Base-by-base conservation (phyloP, 805 yeast species). In the Candida wancherniae region DNA sequence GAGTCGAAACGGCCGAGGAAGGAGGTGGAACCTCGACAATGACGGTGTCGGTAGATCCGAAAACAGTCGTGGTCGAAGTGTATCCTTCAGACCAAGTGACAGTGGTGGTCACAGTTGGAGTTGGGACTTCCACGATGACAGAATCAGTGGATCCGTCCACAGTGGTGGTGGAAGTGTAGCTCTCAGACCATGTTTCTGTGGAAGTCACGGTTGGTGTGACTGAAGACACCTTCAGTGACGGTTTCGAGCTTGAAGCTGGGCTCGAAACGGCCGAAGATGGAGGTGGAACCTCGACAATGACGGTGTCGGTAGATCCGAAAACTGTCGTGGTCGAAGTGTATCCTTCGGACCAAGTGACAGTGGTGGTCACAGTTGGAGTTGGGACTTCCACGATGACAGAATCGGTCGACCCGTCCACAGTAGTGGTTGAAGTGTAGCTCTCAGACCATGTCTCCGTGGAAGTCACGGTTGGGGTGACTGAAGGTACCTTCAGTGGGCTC, bases 1-100 rank as follows among this genome's bases (percentile, higher is more conserved):
- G n/a, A n/a, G n/a, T n/a, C n/a, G n/a, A n/a, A n/a, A n/a, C n/a
- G n/a, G n/a, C n/a, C n/a, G n/a, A n/a, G n/a, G n/a, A n/a, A n/a
- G n/a, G n/a, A n/a, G n/a, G n/a, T 21, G 44, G 44, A 10, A 40
- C 28, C 9, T 37, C 34, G 10, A 40, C 37, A 9, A 39, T 14
- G 4, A 39, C 46, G 3, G 50, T 33, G 8, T 24, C 36, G 21
- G 53, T 48, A n/a, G 37, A 36, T n/a, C n/a, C n/a, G n/a, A n/a
- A n/a, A n/a, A n/a, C n/a, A n/a, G n/a, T n/a, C n/a, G n/a, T n/a
- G n/a, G n/a, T n/a, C n/a, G n/a, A n/a, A n/a, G n/a, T n/a, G n/a
- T n/a, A n/a, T n/a, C n/a, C n/a, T n/a, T n/a, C n/a, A n/a, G n/a
- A n/a, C n/a, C n/a, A n/a, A n/a, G n/a, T n/a, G n/a, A n/a, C n/a